Base-by-base conservation (phyloP, 768 basidiomycete species). In the Sistotremastrum niveocremeum region DNA sequence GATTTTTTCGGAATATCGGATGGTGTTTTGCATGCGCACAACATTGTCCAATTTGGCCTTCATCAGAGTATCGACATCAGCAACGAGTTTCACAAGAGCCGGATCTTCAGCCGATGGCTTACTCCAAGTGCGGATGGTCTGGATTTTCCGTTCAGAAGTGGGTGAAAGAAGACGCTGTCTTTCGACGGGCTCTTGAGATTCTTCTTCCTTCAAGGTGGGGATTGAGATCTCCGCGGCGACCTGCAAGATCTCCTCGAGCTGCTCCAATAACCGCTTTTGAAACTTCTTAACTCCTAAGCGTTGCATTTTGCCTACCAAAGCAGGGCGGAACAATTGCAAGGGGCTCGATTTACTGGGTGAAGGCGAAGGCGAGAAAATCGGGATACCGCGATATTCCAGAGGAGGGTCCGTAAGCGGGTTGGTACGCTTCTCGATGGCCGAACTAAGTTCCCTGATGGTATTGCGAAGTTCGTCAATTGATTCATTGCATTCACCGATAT, bases 1-100 rank as follows among this genome's bases (percentile, higher is more conserved):
- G 32, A 95, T 86, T 66, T 93, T 94, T 68, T 98, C 95, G 37
- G 90, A 81, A 62, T 98, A 98, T 45, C 87, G 73, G 54, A 99
- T 91, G 12, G 91, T 97, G 58, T 94, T 95, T 63, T 94, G 88
- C 79, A 99, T 80, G 36, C 95, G 80, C 51, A 89, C 84, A 42
- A 97, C 87, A 53, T 84, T 90, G 61, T 93, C 91, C 51, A 91
- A 76, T 71, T 99, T 99, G 63, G 87, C 82, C 33, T 87, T 72
- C 74, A 93, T 85, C 42, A 93, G 73, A 34, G 86, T 77, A 53
- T 93, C 90, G 6, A 81, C 82, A 57, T 98, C 93, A 54, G 85
- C 77, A 44, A 85, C 73, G 20, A 99, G 74, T 54, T 89, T 79
- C 3, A 74, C 67, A 44, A 98, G 69, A 0, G 89, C 94, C 3